Evolutionary conservation across 805 yeast genomes (phyloP).

Genomic region (Lachancea nothofagi): DNA sequence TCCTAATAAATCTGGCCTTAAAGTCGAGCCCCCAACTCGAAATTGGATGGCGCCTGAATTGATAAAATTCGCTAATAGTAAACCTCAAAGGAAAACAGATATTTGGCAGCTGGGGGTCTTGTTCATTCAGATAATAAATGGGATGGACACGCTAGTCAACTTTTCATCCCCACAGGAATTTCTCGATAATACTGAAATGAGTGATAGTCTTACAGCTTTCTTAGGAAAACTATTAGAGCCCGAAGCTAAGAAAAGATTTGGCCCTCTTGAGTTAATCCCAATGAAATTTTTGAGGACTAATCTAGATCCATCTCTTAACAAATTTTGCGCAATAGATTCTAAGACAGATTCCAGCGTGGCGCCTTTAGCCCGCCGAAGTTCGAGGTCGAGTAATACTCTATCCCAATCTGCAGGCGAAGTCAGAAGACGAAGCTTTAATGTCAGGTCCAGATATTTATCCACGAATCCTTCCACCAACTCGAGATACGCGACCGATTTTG

Average conservation of each 20-base stretch:
- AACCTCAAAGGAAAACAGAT: constrained; percentile 76
- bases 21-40: constrained; percentile 19
- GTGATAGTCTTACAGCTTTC: constrained; percentile 60
- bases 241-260: constrained; percentile 65
- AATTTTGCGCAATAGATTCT: constrained; percentile 20
- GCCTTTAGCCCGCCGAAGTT: constrained; percentile 2
- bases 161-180: constrained; percentile 62
- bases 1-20: constrained; percentile 31
- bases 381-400: constrained; percentile 2
- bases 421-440: constrained; percentile 39
- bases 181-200: constrained; percentile 41
- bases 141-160: constrained; percentile 49
- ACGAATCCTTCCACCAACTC: constrained; percentile 40
- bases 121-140: constrained; percentile 60
- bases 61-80: constrained; percentile 31
- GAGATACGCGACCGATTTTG: constrained; percentile 88
- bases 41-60: constrained; percentile 83
- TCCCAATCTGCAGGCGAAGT: constrained; percentile 13
- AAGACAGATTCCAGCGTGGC: constrained; percentile 9
- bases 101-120: constrained; percentile 89
- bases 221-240: constrained; percentile 58
- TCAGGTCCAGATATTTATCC: constrained; percentile 35
- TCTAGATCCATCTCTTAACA: constrained; percentile 36
- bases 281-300: constrained; percentile 76
- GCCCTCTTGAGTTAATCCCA: constrained; percentile 80